Evolutionary conservation across 768 basidiomycete species (phyloP).

Genomic region (Rhizopogon sp.): DNA sequence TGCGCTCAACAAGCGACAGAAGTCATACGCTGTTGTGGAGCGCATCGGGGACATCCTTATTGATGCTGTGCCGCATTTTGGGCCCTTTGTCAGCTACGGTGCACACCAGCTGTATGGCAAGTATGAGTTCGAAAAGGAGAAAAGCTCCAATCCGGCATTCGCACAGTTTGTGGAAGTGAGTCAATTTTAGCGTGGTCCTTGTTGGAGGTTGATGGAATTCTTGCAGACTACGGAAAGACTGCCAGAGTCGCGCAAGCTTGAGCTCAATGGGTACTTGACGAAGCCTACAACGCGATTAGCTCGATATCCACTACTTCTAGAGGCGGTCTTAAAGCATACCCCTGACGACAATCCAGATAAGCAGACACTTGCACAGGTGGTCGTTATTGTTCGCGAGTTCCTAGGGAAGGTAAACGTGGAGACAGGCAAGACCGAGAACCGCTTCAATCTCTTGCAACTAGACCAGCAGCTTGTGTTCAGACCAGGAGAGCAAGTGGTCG

Average conservation of each 20-base stretch:
- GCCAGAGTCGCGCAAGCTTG: slow-evolving; percentile 93
- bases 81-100: slow-evolving; percentile 92
- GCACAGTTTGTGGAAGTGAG: slow-evolving; percentile 91
- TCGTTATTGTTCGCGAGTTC: slow-evolving; percentile 76
- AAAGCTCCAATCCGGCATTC: slow-evolving; percentile 87
- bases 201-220: neutral
- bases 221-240: slow-evolving; percentile 82
- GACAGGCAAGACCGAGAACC: slow-evolving; percentile 92
- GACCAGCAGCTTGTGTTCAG: slow-evolving; percentile 89
- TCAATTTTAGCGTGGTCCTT: neutral
- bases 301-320: slow-evolving; percentile 90
- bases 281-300: slow-evolving; percentile 97
- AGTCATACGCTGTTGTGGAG: slow-evolving; percentile 90
- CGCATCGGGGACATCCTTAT: slow-evolving; percentile 87
- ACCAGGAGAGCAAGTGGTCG: slow-evolving; percentile 84
- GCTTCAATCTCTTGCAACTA: slow-evolving; percentile 92
- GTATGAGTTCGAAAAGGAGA: slow-evolving; percentile 99
- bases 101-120: slow-evolving; percentile 97
- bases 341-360: slow-evolving; percentile 89
- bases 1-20: slow-evolving; percentile 91
- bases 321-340: slow-evolving; percentile 89
- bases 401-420: slow-evolving; percentile 86
- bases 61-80: slow-evolving; percentile 82
- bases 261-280: slow-evolving; percentile 95
- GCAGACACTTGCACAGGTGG: slow-evolving; percentile 65